Conservation (phyloP, 2,329 filamentous ascomycete genomes). For the Ophiostoma ulmi region DNA sequence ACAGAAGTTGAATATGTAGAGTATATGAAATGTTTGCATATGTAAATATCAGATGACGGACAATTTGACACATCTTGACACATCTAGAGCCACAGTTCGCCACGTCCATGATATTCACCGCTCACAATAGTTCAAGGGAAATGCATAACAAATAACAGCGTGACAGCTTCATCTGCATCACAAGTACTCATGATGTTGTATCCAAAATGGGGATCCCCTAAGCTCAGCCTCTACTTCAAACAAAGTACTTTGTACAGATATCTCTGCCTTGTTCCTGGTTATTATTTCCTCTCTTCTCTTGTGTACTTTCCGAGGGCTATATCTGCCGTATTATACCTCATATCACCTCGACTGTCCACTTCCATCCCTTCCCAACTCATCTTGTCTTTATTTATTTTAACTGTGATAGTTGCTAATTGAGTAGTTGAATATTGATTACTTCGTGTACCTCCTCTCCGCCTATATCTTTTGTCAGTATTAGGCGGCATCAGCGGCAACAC, state of each 20-base stretch:
- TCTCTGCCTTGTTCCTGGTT: constrained; percentile 1
- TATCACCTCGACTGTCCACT: background rate
- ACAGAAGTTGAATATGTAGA: background rate
- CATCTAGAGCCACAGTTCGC: too few species aligned
- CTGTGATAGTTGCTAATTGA: background rate
- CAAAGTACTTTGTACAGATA: background rate
- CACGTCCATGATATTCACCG: background rate
- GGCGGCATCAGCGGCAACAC: background rate
- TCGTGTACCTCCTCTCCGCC: background rate
- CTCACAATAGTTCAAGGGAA: background rate
- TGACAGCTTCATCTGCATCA: background rate
- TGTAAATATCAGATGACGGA: too few species aligned
- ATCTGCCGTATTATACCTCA: constrained; percentile 8
- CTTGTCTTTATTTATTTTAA: background rate
- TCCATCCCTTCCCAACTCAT: background rate
- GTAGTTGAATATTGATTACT: background rate
- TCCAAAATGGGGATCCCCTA: constrained; percentile 6
- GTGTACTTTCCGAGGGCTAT: constrained; percentile 4
- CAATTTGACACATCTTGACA: background rate
- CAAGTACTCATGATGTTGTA: constrained; percentile 3
- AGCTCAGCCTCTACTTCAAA: background rate
- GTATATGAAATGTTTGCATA: too few species aligned
- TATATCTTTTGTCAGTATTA: background rate
- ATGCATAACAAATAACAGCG: background rate
- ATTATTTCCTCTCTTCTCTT: background rate